A percentile compares a stretch with the other conserved stretches of the same genome.
Evolutionary conservation across 768 basidiomycete genomes (phyloP).

Genomic region (Brasilioporus rufonigricans): DNA sequence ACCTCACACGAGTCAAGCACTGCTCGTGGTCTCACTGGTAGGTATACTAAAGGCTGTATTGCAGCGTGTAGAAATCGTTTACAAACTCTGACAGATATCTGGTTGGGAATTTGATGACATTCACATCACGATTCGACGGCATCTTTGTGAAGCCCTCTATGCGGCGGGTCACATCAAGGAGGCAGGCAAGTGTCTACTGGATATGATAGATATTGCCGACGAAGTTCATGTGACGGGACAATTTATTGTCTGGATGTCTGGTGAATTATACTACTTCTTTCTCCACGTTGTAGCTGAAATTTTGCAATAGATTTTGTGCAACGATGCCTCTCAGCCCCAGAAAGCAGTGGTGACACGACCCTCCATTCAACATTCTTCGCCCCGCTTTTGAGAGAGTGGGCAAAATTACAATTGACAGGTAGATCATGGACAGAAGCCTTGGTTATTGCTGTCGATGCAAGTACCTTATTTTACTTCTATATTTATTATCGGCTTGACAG

Average conservation of each 20-base stretch:
- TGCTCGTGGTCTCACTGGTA: background rate
- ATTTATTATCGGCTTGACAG: too few relatives aligned
- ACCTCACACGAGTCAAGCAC: background rate
- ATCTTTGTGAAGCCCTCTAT: background rate
- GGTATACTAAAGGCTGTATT: background rate
- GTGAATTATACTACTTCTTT: background rate
- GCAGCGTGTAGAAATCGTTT: background rate
- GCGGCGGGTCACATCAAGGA: background rate
- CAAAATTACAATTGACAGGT: too few relatives aligned
- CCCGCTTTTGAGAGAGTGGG: too few relatives aligned
- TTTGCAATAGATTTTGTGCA: too few relatives aligned
- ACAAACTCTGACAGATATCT: background rate
- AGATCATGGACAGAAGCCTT: too few relatives aligned
- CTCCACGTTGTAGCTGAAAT: too few relatives aligned
- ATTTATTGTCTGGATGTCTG: background rate
- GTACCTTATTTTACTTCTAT: too few relatives aligned
- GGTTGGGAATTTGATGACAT: background rate
- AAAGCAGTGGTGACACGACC: too few relatives aligned
- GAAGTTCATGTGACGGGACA: background rate
- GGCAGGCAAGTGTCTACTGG: background rate
- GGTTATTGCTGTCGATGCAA: too few relatives aligned
- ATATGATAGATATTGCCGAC: background rate
- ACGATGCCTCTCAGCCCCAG: too few relatives aligned
- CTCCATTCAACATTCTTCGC: too few relatives aligned
- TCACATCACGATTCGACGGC: background rate